These are phyloP conservation scores for Pinus albicaulis DNA, from an alignment of 75 land plant species.

Conservation along the genomic window DNA sequence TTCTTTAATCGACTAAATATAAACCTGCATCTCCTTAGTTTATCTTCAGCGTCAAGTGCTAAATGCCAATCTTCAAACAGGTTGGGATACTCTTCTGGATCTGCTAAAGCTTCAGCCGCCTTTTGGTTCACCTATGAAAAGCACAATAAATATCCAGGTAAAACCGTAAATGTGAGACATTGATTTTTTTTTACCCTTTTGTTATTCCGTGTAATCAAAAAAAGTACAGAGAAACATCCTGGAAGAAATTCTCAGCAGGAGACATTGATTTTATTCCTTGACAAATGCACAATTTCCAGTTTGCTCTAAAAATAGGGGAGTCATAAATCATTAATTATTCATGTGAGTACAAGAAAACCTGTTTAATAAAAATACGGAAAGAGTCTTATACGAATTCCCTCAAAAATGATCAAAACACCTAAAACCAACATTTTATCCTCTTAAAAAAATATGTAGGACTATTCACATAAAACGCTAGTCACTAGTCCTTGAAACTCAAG, in stretches of 20 bases:
- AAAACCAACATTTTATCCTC: background rate
- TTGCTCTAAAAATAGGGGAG: background rate
- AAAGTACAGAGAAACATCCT: too few species aligned
- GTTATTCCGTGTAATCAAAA: too few species aligned
- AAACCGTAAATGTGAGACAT: too few species aligned
- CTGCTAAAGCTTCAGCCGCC: constrained; percentile 49
- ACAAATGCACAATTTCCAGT: too few species aligned
- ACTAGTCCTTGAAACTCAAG: too few species aligned
- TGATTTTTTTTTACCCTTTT: too few species aligned
- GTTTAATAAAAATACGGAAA: background rate
- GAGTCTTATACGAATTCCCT: background rate
- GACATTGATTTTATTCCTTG: too few species aligned
- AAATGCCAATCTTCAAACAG: constrained; percentile 44
- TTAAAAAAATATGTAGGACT: too few species aligned
- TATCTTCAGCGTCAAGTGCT: constrained; percentile 29
- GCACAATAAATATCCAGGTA: background rate
- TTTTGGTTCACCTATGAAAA: constrained; percentile 32
- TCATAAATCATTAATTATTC: background rate
- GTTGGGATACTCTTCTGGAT: constrained; percentile 45
- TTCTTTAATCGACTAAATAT: background rate
- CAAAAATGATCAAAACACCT: background rate
- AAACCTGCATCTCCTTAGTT: constrained; percentile 22
- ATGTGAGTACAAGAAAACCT: background rate
- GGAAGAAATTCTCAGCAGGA: too few species aligned
- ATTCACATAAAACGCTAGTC: too few species aligned